Base-by-base conservation (phyloP, 345 rosid genomes). In the Brassica rapa region DNA sequence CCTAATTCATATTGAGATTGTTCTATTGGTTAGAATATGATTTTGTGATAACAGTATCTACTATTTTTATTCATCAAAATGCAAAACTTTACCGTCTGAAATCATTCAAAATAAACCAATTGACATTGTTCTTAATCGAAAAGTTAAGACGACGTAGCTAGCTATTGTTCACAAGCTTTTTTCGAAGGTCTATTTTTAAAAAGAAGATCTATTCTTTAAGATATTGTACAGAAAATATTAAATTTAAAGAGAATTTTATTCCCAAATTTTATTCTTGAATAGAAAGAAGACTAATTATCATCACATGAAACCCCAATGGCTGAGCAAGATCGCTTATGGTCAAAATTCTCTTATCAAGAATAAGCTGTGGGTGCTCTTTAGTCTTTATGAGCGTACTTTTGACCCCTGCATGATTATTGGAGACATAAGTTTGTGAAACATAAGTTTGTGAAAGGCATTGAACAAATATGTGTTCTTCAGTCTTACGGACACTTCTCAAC, bases 331-430 rank as follows among this genome's bases (percentile, higher is more conserved):
- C 9, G 60, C 60, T 7, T 16, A 53, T 53, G 24, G 60, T 53
- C 60, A 53, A 53, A 53, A 16, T 53, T 15, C 60, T 53, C 24
- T 53, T 53, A 16, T 16, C 24, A 53, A 53, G 60, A 53, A 53
- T 53, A 53, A 53, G 19, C 24, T 15, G 8, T 53, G 24, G 24
- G 60, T 16, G 60, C 24, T 53, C 23, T 6, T 53, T 53, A 53
- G 24, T 53, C 24, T 53, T 53, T 53, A 53, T 53, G 21, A 1
- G 57, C 57, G 15, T 51, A 2, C 57, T 51, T 49, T 51, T 51
- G 57, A 51, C 57, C 57, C 57, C 57, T 51, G 57, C 57, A 51
- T 51, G 57, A n/a, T 49, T 46, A 46, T 46, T 49, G 56, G 56
- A 53, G 24, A 53, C 59, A 53, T 15, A 53, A n/a, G 5, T 53